Conservation (phyloP, 2,329 filamentous ascomycete species). For the Fusarium decemcellulare region DNA sequence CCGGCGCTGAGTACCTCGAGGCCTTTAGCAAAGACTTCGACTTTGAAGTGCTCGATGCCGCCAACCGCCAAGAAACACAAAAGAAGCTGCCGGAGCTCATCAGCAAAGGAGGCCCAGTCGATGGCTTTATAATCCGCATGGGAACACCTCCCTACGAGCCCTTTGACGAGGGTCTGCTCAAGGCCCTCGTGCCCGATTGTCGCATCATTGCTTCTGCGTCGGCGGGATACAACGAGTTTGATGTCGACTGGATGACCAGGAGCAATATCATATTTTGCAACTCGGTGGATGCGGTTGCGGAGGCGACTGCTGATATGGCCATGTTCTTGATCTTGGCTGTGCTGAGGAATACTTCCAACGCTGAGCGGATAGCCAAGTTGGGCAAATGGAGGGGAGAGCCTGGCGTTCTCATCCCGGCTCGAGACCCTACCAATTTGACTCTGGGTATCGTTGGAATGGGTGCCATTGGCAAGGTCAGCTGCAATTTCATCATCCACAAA, state of each 20-base stretch:
- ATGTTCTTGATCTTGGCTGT: slow-evolving; percentile 49
- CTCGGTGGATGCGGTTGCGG: slow-evolving; percentile 64
- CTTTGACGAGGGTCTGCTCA: slow-evolving; percentile 60
- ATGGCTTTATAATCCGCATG: slow-evolving; percentile 64
- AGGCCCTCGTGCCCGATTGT: slow-evolving; percentile 55
- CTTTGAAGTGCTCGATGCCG: slow-evolving; percentile 53
- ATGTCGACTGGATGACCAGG: slow-evolving; percentile 58
- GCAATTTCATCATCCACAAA: neutral
- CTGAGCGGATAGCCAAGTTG: slow-evolving; percentile 53
- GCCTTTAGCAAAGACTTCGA: slow-evolving; percentile 54
- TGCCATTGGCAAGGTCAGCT: slow-evolving; percentile 53
- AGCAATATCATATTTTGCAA: slow-evolving; percentile 68
- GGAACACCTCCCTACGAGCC: slow-evolving; percentile 63
- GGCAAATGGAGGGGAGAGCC: slow-evolving; percentile 53
- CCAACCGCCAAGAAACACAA: slow-evolving; percentile 53
- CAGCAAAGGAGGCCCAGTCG: slow-evolving; percentile 53
- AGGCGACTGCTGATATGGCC: slow-evolving; percentile 65
- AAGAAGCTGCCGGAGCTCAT: slow-evolving; percentile 53
- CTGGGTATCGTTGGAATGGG: slow-evolving; percentile 63
- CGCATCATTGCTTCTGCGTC: slow-evolving; percentile 61
- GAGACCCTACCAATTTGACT: slow-evolving; percentile 57
- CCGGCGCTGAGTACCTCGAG: slow-evolving; percentile 55
- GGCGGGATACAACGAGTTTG: slow-evolving; percentile 63
- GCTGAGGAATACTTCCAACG: slow-evolving; percentile 59
- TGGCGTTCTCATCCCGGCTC: slow-evolving; percentile 46